Evolutionary conservation across 2,329 filamentous ascomycete species (phyloP).

Genomic region (Xylaria sp.): DNA sequence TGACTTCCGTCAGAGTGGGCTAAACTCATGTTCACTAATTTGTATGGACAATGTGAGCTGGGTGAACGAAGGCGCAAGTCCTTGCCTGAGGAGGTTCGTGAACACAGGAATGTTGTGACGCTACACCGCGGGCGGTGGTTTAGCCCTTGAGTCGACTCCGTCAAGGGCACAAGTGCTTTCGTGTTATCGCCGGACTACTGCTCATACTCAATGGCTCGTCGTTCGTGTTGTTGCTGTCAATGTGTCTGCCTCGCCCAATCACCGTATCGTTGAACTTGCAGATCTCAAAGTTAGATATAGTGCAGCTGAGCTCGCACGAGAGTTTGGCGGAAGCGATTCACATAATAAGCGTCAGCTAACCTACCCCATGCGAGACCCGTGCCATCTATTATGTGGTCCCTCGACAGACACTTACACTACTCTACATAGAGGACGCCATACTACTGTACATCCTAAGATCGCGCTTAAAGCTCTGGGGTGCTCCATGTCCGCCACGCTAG

Average conservation of each 20-base stretch:
- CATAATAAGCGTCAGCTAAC: constrained; percentile 24
- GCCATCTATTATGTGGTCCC: constrained; percentile 23
- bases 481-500: constrained; percentile 31
- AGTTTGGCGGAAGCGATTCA: constrained; percentile 20
- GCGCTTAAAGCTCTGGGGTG: constrained; percentile 25
- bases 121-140: neutral
- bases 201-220: constrained; percentile 24
- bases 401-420: constrained; percentile 9
- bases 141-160: constrained; percentile 10
- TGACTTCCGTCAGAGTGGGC: constrained; percentile 52
- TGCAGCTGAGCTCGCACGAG: constrained; percentile 15
- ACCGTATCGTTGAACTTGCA: neutral
- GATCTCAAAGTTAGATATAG: neutral
- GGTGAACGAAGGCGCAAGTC: neutral
- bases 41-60: constrained; percentile 47
- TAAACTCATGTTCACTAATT: constrained; percentile 50
- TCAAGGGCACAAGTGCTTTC: constrained; percentile 15
- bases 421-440: neutral
- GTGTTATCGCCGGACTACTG: constrained; percentile 3
- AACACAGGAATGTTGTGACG: constrained; percentile 1
- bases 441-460: constrained; percentile 21
- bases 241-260: constrained; percentile 5
- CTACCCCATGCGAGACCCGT: constrained; percentile 19
- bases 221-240: neutral
- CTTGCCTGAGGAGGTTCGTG: neutral